Evolutionary conservation across 164 flowering plant species (phyloP), one percentile per base, ranked within the genome.

Genomic region (Piper longum): DNA sequence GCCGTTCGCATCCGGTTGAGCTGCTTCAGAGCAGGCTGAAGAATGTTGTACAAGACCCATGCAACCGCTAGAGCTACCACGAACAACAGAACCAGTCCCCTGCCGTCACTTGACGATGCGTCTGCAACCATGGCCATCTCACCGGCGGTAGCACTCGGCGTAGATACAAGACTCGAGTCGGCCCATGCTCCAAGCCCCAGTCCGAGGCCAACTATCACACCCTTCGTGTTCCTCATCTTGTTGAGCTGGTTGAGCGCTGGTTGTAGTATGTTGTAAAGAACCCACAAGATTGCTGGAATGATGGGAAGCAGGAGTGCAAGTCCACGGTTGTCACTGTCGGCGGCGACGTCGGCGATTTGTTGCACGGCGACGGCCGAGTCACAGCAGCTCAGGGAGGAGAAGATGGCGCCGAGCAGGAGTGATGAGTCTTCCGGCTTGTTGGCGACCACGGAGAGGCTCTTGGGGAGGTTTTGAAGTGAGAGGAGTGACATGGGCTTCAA

Each of bases 1-100:
- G 74, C 19, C 48, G 88, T 80, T 77, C 84, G 85, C 98, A 92
- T 92, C 72, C 60, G 79, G 78, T 92, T 83, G 72, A 92, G 61
- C 78, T 92, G 98, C 74, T 91, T 91, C 82, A 91, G 64, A 67
- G 96, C 98, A 12, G 91, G 96, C 60, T 88, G 96, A 43, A 89
- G 72, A 55, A 89, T 86, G 43, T 62, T 66, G 81, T 77, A 87
- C 39, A 81, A 82, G 16, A 85, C 95, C 95, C 95, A 87, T 5
- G 69, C 65, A 56, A 87, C 70, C 39, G 95, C 95, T 0, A 88
- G 88, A 12, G 82, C 64, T 14, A 85, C 73, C 3, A 85, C 90
- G 39, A 85, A 63, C 68, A 87, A 64, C 72, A 87, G 74, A 58
- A 83, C 80, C 64, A 64, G 68, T 3, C 95, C 88, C 61, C 90